Base-by-base conservation (phyloP, 495 filamentous ascomycete species). In the Glarea lozoyensis region DNA sequence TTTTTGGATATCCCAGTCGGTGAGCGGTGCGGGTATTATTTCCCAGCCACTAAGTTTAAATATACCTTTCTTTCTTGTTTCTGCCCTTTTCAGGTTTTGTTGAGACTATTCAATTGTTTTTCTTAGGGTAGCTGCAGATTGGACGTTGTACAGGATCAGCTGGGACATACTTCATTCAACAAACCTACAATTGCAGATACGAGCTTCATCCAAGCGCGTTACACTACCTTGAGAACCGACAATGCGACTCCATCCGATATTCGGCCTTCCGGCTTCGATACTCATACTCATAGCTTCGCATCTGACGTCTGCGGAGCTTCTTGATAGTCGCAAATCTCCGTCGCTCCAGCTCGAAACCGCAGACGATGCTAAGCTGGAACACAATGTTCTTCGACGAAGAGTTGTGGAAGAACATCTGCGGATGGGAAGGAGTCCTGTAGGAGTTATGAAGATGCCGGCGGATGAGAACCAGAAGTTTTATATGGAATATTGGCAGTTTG, bases 391-490 rank as follows among this genome's bases (percentile, higher is more conserved):
- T 40, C 51, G 57, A 5, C 56, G 59, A 18, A 52, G 65, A 36
- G 52, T 39, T 22, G 47, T 61, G 30, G 56, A 59, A 34, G 50
- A 65, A 34, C 51, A 55, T 37, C 22, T 66, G 24, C 37, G 40
- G 10, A 46, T 42, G 31, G 46, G 48, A 3, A 61, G 62, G 39
- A 54, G 45, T 15, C 66, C 68, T 1, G 51, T 65, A 10, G 72
- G 59, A 11, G 63, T 86, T 16, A 63, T 66, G 42, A 97, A 94
- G 56, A 94, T 94, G 86, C 79, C 74, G 37, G 63, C 58, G 3
- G 85, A 94, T 57, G 77, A 84, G 45, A 81, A 82, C 25, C 86
- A 93, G 59, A 97, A 90, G 66, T 90, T 96, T 63, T 81, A 80
- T 51, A 66, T 72, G 24, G 64, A 75, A 22, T 76, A 78, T 50